Evolutionary conservation across 441 rosid genomes (phyloP).

Genomic region (Mallotus repandus): DNA sequence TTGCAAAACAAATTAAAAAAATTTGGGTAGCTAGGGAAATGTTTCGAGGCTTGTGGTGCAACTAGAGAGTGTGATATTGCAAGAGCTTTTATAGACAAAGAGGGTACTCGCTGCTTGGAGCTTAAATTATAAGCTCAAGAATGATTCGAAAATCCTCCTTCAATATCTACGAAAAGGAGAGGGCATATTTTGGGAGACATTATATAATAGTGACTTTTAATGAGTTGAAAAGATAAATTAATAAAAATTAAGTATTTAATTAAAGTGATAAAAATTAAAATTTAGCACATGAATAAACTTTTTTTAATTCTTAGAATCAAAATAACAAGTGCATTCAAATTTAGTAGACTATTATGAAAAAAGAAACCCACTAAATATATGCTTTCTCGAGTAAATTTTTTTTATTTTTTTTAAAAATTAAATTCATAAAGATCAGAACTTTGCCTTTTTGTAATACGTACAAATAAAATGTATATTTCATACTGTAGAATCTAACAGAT

Average conservation of each 20-base stretch:
- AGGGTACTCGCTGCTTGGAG: not conserved
- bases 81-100: constrained; percentile 35
- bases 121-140: constrained; percentile 26
- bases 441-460: not conserved
- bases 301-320: too few relatives aligned
- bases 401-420: too few relatives aligned
- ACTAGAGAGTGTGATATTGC: not conserved
- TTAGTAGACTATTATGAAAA: not conserved
- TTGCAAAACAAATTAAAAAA: not conserved
- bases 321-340: not conserved
- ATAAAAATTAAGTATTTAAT: too few relatives aligned
- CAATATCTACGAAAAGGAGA: too few relatives aligned
- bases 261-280: too few relatives aligned
- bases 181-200: too few relatives aligned
- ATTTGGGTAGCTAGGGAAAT: not conserved
- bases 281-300: too few relatives aligned
- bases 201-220: too few relatives aligned
- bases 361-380: constrained; percentile 15
- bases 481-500: constrained; percentile 32
- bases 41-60: constrained; percentile 6
- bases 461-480: too few relatives aligned
- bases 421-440: too few relatives aligned
- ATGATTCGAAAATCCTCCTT: constrained; percentile 31
- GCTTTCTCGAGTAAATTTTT: not conserved
- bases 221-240: too few relatives aligned